Conservation (phyloP, 306 rosid species). For the Trichosanthes cucumerina region DNA sequence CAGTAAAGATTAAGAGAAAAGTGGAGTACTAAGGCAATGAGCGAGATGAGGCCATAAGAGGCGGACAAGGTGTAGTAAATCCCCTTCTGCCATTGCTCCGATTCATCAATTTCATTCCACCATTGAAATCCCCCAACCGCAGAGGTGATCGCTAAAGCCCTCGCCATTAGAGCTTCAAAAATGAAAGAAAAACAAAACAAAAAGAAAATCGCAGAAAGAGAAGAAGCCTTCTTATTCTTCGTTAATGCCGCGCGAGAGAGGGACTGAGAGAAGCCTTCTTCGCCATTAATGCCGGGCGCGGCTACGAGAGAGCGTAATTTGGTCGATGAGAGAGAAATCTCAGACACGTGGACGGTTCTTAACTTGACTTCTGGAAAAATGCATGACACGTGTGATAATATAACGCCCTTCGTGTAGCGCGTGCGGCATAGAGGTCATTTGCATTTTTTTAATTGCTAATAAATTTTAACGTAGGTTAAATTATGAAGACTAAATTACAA, state of each 20-base stretch:
- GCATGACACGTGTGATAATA: not conserved
- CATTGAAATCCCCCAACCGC: slow-evolving; percentile 14
- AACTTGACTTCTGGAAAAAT: not conserved
- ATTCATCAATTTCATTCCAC: slow-evolving; percentile 30
- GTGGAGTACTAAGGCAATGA: slow-evolving; percentile 39
- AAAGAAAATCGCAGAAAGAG: not conserved
- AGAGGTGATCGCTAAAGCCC: slow-evolving; percentile 15
- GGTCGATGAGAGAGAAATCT: not conserved
- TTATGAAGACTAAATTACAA: too few species aligned
- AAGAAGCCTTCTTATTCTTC: not conserved
- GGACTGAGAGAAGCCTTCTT: not conserved
- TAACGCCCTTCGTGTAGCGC: not conserved
- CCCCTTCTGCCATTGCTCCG: slow-evolving; percentile 24
- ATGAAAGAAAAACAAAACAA: not conserved
- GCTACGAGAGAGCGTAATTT: not conserved
- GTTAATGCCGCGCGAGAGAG: not conserved
- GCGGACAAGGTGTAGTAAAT: slow-evolving; percentile 32
- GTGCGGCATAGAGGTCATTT: too few species aligned
- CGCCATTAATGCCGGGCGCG: not conserved
- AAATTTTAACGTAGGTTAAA: too few species aligned
- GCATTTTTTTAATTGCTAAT: too few species aligned
- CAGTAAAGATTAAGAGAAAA: not conserved
- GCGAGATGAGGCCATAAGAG: slow-evolving; percentile 43
- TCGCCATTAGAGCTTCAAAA: slow-evolving; percentile 1
- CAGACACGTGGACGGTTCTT: not conserved